These are phyloP conservation scores for Trichoderma sp. DNA, from an alignment of 2,329 filamentous ascomycete species.

Conservation along the genomic window DNA sequence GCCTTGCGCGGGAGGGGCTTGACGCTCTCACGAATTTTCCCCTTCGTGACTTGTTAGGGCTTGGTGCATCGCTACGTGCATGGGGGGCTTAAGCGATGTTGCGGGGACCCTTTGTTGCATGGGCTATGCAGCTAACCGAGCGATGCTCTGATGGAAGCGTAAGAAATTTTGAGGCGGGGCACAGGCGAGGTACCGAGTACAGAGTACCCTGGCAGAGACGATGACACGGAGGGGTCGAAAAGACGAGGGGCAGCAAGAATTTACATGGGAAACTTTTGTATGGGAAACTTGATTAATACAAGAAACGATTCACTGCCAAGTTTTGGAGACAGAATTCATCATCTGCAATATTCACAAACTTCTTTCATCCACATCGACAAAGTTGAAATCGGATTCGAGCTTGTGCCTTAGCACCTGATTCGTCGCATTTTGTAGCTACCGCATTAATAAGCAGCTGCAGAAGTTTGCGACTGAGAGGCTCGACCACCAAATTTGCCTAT, in stretches of 20 bases:
- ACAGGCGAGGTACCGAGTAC: neutral
- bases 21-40: conserved; percentile 31
- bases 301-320: neutral
- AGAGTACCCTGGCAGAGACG: neutral
- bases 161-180: conserved; percentile 29
- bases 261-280: neutral
- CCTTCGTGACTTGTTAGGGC: conserved; percentile 38
- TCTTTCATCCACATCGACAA: neutral
- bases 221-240: conserved; percentile 4
- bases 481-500: neutral
- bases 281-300: neutral
- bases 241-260: neutral
- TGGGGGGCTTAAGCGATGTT: conserved; percentile 31
- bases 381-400: neutral
- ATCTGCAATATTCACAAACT: neutral
- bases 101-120: conserved; percentile 28
- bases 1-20: conserved; percentile 30
- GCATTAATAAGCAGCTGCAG: conserved; percentile 11
- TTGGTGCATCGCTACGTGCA: conserved; percentile 36
- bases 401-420: neutral
- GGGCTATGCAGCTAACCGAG: conserved; percentile 29
- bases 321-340: neutral
- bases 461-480: neutral
- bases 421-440: neutral
- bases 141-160: conserved; percentile 22